Evolutionary conservation across 768 basidiomycete species (phyloP).

Genomic region (Suillus subluteus): DNA sequence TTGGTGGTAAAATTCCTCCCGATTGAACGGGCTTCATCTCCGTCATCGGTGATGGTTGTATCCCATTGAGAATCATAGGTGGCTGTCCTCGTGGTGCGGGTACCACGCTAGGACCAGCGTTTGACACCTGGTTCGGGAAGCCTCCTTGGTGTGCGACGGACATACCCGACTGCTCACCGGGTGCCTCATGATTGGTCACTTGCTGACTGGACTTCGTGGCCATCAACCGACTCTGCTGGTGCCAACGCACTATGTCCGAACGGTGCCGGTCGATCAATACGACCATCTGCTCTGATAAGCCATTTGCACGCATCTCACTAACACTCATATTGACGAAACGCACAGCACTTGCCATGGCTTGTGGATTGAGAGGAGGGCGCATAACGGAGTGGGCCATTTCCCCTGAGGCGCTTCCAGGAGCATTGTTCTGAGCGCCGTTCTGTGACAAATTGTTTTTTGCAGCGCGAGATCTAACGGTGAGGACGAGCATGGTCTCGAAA

Average conservation of each 20-base stretch:
- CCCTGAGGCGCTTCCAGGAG: constrained; percentile 9
- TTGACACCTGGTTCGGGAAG: constrained; percentile 7
- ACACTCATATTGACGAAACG: constrained; percentile 48
- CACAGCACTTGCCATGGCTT: constrained; percentile 49
- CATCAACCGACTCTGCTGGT: constrained; percentile 26
- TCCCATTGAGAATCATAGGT: background rate
- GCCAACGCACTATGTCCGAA: constrained; percentile 26
- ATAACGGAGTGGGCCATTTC: background rate
- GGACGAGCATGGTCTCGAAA: constrained; percentile 61
- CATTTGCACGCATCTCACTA: constrained; percentile 55
- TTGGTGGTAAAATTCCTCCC: constrained; percentile 14
- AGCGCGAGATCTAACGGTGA: constrained; percentile 37
- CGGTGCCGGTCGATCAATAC: constrained; percentile 61
- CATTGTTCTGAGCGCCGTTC: constrained; percentile 20
- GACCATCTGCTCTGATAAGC: constrained; percentile 55
- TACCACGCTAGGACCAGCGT: constrained; percentile 2
- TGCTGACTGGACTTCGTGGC: constrained; percentile 3
- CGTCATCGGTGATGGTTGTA: background rate
- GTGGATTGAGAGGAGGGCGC: constrained; percentile 23
- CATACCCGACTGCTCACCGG: constrained; percentile 20
- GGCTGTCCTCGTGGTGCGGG: background rate
- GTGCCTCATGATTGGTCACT: background rate
- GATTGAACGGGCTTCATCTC: constrained; percentile 7
- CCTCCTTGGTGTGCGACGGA: constrained; percentile 12
- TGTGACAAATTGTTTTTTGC: constrained; percentile 18